phyloP scores from a whole-genome alignment of 257 asterid species.

The Penstemon eatonii region DNA sequence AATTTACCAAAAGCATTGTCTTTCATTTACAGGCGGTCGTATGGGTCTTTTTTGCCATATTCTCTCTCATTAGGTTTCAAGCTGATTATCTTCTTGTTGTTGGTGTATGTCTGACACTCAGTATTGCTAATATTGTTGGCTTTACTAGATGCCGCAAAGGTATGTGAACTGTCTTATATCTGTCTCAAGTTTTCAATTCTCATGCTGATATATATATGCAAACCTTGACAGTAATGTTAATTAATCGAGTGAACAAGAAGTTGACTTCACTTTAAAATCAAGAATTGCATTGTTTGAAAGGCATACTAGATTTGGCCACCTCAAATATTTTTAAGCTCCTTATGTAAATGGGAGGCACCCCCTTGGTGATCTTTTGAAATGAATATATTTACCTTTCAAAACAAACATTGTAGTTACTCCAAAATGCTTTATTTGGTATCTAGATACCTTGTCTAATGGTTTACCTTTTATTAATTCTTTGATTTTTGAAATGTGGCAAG shows the following conservation, averaged over 20 bases:
- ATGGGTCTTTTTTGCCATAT: conserved; percentile 61
- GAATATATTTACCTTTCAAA: no score
- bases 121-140: conserved; percentile 63
- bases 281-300: neutral
- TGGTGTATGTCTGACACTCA: conserved; percentile 64
- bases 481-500: neutral
- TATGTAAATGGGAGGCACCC: no score
- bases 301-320: no score
- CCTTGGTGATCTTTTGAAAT: no score
- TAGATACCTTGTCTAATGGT: no score
- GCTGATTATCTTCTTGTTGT: conserved; percentile 62
- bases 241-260: no score
- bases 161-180: conserved; percentile 19
- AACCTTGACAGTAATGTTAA: no score
- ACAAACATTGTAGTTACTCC: no score
- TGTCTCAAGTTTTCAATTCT: neutral
- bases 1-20: conserved; percentile 10
- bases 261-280: neutral
- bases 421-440: no score
- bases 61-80: conserved; percentile 64
- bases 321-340: no score
- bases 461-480: no score
- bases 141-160: conserved; percentile 69
- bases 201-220: neutral
- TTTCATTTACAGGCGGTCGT: conserved; percentile 48